phyloP scores from a whole-genome alignment of 352 stramenopile species.

The Plasmopara muralis region DNA sequence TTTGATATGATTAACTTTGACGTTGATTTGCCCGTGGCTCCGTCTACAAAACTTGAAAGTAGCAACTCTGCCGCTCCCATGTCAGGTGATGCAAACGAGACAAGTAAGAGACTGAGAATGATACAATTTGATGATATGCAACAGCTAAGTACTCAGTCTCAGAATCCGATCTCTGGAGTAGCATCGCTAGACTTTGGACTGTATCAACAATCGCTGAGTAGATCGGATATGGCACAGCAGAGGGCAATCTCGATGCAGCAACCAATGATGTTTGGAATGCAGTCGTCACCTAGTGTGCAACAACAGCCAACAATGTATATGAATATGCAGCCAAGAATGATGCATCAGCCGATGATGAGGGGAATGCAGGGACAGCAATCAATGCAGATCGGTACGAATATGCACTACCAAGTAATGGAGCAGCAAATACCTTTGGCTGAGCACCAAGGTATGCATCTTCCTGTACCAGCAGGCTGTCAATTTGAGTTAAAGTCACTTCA shows the following conservation, averaged over 20 bases:
- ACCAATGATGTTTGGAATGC: constrained; percentile 9
- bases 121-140: too few species aligned
- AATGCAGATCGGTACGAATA: neutral
- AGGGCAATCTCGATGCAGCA: constrained; percentile 6
- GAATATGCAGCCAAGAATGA: constrained; percentile 11
- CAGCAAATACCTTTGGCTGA: constrained; percentile 1
- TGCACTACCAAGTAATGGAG: constrained; percentile 10
- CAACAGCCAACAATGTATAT: constrained; percentile 11
- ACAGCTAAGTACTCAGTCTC: too few species aligned
- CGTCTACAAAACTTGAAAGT: constrained; percentile 3
- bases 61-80: neutral
- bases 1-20: constrained; percentile 82
- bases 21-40: constrained; percentile 17
- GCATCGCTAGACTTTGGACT: too few species aligned
- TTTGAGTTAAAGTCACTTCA: constrained; percentile 20
- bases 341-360: constrained; percentile 9
- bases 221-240: neutral
- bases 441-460: constrained; percentile 13
- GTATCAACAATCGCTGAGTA: neutral
- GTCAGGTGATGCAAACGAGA: too few species aligned
- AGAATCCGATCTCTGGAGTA: too few species aligned
- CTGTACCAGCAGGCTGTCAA: constrained; percentile 10
- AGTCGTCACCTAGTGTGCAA: constrained; percentile 4
- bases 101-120: too few species aligned
- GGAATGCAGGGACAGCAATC: neutral